Conservation (phyloP, 306 rosid species). For the Sindora glabra region DNA sequence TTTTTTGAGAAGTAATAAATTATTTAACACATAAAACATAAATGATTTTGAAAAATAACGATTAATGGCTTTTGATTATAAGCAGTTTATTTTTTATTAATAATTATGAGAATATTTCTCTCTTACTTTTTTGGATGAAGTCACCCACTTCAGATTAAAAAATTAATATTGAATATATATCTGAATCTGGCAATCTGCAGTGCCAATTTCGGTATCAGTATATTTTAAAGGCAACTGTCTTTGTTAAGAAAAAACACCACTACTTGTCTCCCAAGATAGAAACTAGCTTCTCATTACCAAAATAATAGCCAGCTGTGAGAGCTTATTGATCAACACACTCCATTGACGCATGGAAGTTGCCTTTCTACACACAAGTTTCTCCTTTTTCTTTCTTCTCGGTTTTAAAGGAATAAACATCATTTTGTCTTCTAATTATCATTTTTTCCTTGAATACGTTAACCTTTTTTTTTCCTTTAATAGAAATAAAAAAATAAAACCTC, state of each 20-base stretch:
- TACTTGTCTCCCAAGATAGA: constrained; percentile 50
- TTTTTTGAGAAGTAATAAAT: too few relatives aligned
- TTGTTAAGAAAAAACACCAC: constrained; percentile 34
- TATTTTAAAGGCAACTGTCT: constrained; percentile 60
- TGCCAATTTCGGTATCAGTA: constrained; percentile 23
- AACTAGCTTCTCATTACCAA: constrained; percentile 27
- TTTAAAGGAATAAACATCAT: constrained; percentile 3
- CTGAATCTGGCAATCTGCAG: constrained; percentile 16
- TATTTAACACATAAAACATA: too few relatives aligned
- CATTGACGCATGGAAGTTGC: constrained; percentile 18
- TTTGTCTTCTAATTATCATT: constrained; percentile 14
- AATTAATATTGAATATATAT: too few relatives aligned
- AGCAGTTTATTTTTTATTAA: too few relatives aligned
- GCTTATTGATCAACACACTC: constrained; percentile 29
- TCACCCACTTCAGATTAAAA: too few relatives aligned
- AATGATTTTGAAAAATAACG: too few relatives aligned
- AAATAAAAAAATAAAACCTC: constrained; percentile 2
- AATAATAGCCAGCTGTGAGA: constrained; percentile 13
- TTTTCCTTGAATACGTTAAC: constrained; percentile 1
- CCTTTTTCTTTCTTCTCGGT: constrained; percentile 11
- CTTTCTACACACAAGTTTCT: constrained; percentile 8
- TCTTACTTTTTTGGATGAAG: too few relatives aligned
- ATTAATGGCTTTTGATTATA: too few relatives aligned
- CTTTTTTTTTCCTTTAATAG: constrained; percentile 9
- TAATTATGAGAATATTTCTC: too few relatives aligned